A percentile compares a stretch with the other conserved stretches of the same genome.
phyloP scores from a whole-genome alignment of 2,329 filamentous ascomycete species.

The Phaeosphaeria sp. region DNA sequence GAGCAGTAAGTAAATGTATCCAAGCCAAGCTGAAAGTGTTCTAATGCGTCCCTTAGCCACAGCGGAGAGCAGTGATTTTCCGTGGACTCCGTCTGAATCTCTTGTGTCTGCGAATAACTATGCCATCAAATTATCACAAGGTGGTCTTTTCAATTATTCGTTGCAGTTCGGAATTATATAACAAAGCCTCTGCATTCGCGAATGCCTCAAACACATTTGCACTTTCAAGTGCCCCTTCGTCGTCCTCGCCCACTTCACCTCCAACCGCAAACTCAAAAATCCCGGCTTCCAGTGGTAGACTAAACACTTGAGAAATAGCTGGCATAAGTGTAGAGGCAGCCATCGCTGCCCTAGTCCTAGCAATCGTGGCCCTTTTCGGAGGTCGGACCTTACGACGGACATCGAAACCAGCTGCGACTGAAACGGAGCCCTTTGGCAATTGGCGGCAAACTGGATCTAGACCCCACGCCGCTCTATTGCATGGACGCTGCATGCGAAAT shows the following conservation, averaged over 20 bases:
- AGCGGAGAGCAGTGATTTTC: neutral
- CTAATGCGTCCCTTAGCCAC: neutral
- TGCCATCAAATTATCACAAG: neutral
- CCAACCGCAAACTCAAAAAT: neutral
- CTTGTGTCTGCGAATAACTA: neutral
- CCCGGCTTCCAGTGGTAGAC: neutral
- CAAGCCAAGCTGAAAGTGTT: neutral
- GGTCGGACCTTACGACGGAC: neutral
- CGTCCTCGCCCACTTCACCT: neutral
- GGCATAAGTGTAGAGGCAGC: neutral
- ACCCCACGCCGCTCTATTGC: neutral
- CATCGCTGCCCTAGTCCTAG: neutral
- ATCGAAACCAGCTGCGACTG: neutral
- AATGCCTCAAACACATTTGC: neutral
- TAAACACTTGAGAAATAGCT: neutral
- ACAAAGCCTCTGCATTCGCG: neutral
- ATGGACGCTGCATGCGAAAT: neutral
- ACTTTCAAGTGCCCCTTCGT: neutral
- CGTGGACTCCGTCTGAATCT: neutral
- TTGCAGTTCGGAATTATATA: neutral
- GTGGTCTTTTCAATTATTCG: neutral
- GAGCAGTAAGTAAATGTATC: neutral
- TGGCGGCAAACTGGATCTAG: neutral
- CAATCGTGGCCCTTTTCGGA: neutral
- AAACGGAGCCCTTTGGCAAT: neutral